Conservation (phyloP, 306 rosid species). For the Lathyrus aphaca region DNA sequence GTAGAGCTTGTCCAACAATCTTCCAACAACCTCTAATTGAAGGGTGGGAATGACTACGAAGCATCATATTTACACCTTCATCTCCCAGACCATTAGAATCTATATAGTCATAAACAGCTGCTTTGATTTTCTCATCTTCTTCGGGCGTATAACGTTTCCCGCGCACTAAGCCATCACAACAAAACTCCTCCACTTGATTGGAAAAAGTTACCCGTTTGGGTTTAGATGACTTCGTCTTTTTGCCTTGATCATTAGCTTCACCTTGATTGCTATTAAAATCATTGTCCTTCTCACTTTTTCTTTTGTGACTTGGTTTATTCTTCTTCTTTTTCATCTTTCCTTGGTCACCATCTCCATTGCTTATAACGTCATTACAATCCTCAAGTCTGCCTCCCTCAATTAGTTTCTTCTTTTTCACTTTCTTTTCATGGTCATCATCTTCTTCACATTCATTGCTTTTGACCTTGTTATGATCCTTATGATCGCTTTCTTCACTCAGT, state of each 20-base stretch:
- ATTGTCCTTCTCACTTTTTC: constrained; percentile 18
- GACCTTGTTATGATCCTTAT: neutral
- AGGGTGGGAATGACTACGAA: constrained; percentile 34
- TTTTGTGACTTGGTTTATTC: constrained; percentile 1
- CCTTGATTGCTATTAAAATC: constrained; percentile 12
- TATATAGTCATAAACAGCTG: constrained; percentile 59
- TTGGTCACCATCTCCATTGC: neutral
- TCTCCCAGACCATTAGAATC: constrained; percentile 60
- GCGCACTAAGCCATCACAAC: constrained; percentile 44
- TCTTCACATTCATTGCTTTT: constrained; percentile 3
- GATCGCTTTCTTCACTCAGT: neutral
- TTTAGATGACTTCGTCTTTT: constrained; percentile 32
- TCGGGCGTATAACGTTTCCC: constrained; percentile 72
- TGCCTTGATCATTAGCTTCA: constrained; percentile 26
- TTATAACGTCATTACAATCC: neutral
- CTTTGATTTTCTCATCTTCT: constrained; percentile 64
- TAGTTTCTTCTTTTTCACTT: neutral
- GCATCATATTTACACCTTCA: constrained; percentile 62
- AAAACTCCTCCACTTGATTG: constrained; percentile 56
- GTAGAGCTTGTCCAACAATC: constrained; percentile 57
- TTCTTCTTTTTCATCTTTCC: constrained; percentile 4
- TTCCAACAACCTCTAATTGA: constrained; percentile 68
- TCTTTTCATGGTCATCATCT: neutral
- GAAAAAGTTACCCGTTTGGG: constrained; percentile 64
- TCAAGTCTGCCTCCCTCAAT: neutral